phyloP scores from a whole-genome alignment of 1,284 basidiomycete species.

The Trichosporon asahii region DNA sequence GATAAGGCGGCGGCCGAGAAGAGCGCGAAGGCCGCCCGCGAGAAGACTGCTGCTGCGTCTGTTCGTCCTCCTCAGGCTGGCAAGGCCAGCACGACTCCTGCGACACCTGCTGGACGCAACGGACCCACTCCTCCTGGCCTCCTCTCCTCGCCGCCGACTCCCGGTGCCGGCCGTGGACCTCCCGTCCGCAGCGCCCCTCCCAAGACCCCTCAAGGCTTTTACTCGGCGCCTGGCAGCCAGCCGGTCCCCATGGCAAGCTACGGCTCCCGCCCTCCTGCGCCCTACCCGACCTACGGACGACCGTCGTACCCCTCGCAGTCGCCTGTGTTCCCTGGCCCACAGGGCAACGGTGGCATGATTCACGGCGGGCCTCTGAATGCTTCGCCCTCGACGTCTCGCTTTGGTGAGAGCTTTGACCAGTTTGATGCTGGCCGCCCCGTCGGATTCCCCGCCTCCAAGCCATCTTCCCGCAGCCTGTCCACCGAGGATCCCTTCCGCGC shows the following conservation, averaged over 20 bases:
- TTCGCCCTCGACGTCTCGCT: conserved; percentile 32
- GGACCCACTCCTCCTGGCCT: conserved; percentile 57
- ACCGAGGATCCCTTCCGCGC: conserved; percentile 41
- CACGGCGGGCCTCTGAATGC: conserved; percentile 22
- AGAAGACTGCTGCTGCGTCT: conserved; percentile 32
- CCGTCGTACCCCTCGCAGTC: conserved; percentile 27
- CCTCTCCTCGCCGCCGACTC: conserved; percentile 91
- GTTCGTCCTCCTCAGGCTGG: conserved; percentile 13
- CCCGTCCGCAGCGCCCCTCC: conserved; percentile 26
- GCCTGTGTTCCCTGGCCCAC: conserved; percentile 30
- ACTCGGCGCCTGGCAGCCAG: conserved; percentile 10
- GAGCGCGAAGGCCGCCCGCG: conserved; percentile 27
- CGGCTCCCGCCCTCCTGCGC: conserved; percentile 19
- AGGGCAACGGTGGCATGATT: conserved; percentile 28
- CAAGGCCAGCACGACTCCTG: conserved; percentile 15
- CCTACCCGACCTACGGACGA: conserved; percentile 10
- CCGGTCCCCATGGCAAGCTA: conserved; percentile 18
- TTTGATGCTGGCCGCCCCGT: conserved; percentile 27
- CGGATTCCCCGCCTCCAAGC: conserved; percentile 33
- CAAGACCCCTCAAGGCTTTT: conserved; percentile 41
- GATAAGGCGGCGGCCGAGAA: conserved; percentile 40
- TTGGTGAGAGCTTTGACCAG: conserved; percentile 22
- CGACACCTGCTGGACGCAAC: conserved; percentile 24
- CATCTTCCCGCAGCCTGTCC: conserved; percentile 22
- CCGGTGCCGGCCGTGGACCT: conserved; percentile 32